These are phyloP conservation scores for Astrothelium subdiscretum DNA, from an alignment of 495 filamentous ascomycete genomes.

Conservation along the genomic window DNA sequence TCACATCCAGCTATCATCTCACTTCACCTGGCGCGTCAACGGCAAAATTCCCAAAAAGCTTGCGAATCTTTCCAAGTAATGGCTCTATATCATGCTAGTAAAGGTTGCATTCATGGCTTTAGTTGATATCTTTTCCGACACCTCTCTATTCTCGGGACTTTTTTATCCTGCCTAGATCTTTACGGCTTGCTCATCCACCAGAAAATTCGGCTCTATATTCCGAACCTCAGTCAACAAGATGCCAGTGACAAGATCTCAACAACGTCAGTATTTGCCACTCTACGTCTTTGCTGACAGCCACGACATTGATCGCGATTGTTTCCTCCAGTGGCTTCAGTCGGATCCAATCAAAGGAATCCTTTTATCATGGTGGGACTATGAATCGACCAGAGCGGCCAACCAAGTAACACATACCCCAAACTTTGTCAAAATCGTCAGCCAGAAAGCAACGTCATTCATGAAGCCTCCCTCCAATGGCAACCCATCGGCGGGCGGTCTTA, in stretches of 20 bases:
- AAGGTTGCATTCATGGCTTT: no score
- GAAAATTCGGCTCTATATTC: background rate
- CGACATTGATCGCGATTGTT: background rate
- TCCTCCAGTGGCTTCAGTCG: background rate
- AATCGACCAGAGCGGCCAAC: background rate
- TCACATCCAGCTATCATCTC: background rate
- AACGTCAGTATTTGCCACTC: background rate
- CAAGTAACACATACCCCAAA: background rate
- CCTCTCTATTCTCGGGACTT: no score
- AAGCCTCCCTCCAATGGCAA: background rate
- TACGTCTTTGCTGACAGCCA: background rate
- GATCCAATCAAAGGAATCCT: background rate
- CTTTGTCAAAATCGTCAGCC: background rate
- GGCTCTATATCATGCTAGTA: no score
- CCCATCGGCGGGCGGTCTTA: background rate
- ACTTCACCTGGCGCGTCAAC: background rate
- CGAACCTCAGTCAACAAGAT: background rate
- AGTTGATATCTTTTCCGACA: background rate
- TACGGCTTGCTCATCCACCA: no score
- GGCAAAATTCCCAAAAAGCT: no score
- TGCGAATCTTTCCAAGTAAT: no score
- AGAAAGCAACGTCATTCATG: background rate
- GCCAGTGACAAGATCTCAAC: background rate
- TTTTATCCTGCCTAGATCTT: no score
- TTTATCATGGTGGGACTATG: background rate